Evolutionary conservation across 2,329 filamentous ascomycete genomes (phyloP).

Genomic region (Colletotrichum spaethianum): DNA sequence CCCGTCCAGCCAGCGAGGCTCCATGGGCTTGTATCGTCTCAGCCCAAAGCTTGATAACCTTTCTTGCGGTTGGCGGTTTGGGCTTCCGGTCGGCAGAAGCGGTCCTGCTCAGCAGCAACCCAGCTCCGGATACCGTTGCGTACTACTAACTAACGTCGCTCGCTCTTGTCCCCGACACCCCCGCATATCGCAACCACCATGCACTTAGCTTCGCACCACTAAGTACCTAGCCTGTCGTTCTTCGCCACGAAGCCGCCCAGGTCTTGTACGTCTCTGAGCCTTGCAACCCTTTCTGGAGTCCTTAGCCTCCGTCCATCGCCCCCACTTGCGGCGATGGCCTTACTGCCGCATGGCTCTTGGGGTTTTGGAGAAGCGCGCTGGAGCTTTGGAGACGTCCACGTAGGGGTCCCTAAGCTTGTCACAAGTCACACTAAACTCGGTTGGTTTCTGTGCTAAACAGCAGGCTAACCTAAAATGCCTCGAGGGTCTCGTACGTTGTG

Average conservation of each 20-base stretch:
- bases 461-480: conserved; percentile 27
- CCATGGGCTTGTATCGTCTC: conserved; percentile 19
- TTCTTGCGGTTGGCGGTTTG: conserved; percentile 31
- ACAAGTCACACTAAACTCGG: conserved; percentile 35
- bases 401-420: conserved; percentile 32
- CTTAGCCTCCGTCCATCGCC: background rate
- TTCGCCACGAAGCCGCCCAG: conserved; percentile 13
- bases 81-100: conserved; percentile 14
- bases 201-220: conserved; percentile 2
- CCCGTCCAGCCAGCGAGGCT: conserved; percentile 3
- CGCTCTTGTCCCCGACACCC: conserved; percentile 8
- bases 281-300: background rate
- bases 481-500: background rate
- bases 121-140: background rate
- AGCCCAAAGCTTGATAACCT: conserved; percentile 33
- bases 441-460: conserved; percentile 31
- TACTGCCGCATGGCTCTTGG: conserved; percentile 8
- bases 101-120: background rate
- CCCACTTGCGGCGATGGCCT: background rate
- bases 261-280: background rate
- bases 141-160: background rate
- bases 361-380: conserved; percentile 20
- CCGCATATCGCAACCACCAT: conserved; percentile 26
- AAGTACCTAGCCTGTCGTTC: background rate
- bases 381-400: background rate